These are phyloP conservation scores for Corchorus olitorius DNA, from an alignment of 345 rosid genomes.

Conservation along the genomic window DNA sequence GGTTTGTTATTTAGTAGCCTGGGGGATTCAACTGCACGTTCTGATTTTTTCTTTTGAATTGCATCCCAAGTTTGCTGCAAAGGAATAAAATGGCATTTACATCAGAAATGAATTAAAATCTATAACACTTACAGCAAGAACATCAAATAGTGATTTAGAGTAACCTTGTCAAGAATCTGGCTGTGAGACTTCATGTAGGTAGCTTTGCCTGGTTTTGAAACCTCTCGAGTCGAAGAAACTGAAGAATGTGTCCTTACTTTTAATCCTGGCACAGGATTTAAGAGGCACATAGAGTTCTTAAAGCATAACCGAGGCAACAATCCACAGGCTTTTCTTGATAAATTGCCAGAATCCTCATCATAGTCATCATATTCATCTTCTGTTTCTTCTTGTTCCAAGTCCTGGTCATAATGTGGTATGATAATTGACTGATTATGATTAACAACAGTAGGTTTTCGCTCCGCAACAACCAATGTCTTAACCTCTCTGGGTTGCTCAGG, in stretches of 20 bases:
- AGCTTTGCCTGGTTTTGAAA: conserved; percentile 46
- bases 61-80: conserved; percentile 51
- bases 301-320: conserved; percentile 71
- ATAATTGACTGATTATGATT: conserved; percentile 30
- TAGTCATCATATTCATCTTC: conserved; percentile 45
- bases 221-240: conserved; percentile 34
- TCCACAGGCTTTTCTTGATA: conserved; percentile 72
- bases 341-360: conserved; percentile 35
- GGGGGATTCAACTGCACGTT: conserved; percentile 43
- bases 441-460: conserved; percentile 33
- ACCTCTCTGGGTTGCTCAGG: conserved; percentile 54
- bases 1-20: conserved; percentile 36
- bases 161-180: conserved; percentile 56
- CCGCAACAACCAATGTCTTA: conserved; percentile 35
- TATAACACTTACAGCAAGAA: conserved; percentile 20
- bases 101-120: conserved; percentile 18
- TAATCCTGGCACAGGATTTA: conserved; percentile 64
- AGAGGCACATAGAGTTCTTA: conserved; percentile 53
- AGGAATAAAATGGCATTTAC: conserved; percentile 11
- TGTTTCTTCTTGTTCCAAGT: conserved; percentile 45
- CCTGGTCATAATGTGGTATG: conserved; percentile 39
- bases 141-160: not conserved
- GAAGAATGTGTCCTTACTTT: conserved; percentile 48
- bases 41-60: conserved; percentile 38
- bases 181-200: conserved; percentile 41